phyloP scores from a whole-genome alignment of 192 early-diverging fungal species.

The Coemansia biformis region DNA sequence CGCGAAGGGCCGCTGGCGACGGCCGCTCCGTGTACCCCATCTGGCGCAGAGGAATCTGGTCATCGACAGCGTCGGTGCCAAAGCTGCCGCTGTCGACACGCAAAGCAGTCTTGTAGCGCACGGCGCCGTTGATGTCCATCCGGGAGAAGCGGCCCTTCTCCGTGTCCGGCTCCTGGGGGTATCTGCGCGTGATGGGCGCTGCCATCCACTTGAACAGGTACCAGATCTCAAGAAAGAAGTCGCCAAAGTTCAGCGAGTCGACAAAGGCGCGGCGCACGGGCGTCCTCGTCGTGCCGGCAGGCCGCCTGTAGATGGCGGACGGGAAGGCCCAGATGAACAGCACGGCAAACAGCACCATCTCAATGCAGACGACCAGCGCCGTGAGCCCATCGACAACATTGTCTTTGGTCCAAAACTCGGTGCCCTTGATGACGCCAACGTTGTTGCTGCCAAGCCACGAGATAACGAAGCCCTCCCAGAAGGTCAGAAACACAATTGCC shows the following conservation, averaged over 20 bases:
- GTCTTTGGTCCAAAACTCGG: conserved; percentile 53
- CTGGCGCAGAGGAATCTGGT: conserved; percentile 30
- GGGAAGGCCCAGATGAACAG: conserved; percentile 54
- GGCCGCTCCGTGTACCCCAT: conserved; percentile 10
- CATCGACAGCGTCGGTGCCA: conserved; percentile 22
- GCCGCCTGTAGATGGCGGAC: conserved; percentile 23
- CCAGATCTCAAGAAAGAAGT: conserved; percentile 47
- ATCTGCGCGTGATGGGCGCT: conserved; percentile 23
- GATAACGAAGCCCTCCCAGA: conserved; percentile 60
- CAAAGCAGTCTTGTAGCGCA: conserved; percentile 35
- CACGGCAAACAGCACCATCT: conserved; percentile 54
- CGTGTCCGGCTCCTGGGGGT: conserved; percentile 31
- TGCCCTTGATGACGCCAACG: conserved; percentile 48
- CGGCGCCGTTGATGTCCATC: conserved; percentile 50
- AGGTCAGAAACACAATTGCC: conserved; percentile 58
- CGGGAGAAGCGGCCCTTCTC: conserved; percentile 48
- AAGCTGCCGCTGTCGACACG: conserved; percentile 10
- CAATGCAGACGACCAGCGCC: conserved; percentile 53
- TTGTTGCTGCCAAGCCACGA: conserved; percentile 51
- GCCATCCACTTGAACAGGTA: conserved; percentile 39
- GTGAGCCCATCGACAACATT: conserved; percentile 53
- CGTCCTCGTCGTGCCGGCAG: conserved; percentile 27
- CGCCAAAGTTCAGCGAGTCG: conserved; percentile 49
- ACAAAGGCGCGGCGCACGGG: conserved; percentile 46
- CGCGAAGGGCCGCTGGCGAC: conserved; percentile 3